Evolutionary conservation across 129 eudicot genomes (phyloP), one percentile per base, ranked within the genome.

Genomic region (Artemisia annua): DNA sequence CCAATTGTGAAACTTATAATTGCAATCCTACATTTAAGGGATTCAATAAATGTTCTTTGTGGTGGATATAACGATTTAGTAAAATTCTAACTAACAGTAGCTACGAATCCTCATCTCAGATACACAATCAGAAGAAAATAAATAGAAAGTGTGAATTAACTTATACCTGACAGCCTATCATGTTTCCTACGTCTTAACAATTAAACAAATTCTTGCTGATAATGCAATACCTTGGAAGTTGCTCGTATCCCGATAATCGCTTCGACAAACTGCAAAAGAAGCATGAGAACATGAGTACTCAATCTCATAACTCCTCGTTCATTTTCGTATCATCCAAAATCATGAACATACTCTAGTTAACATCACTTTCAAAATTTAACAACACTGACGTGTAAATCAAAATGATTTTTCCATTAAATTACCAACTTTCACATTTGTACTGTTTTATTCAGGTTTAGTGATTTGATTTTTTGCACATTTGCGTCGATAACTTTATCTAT

Each of bases 181-280:
- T n/a, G 32, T 28, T 69, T 7, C 74, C 15, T 28, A 16, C 15
- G 3, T 48, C 58, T 59, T 26, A 48, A 39, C 46, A 39, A 6
- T 7, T 39, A 39, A 39, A 5, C 8, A 39, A 39, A 39, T 6
- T 39, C 46, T 39, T 7, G 7, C 46, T 39, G 46, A 39, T 7
- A 39, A 39, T 7, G 46, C 46, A 39, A 16, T 82, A 89, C 97
- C 96, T 92, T 81, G n/a, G 83, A 76, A 63, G 79, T 80, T 77
- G 96, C 97, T 18, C 50, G 89, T 48, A 92, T 85, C 52, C 79
- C 96, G 19, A 92, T 75, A 75, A 78, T 70, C 35, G 91, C 97
- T 87, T 92, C 97, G 24, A 89, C 97, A 81, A 92, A 92, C 96
- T 92, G 92, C 83, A 83, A 49, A 61, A 55, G 69, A 11, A 69